Evolutionary conservation across 345 rosid species (phyloP).

Genomic region (Raphanus raphanistrum): DNA sequence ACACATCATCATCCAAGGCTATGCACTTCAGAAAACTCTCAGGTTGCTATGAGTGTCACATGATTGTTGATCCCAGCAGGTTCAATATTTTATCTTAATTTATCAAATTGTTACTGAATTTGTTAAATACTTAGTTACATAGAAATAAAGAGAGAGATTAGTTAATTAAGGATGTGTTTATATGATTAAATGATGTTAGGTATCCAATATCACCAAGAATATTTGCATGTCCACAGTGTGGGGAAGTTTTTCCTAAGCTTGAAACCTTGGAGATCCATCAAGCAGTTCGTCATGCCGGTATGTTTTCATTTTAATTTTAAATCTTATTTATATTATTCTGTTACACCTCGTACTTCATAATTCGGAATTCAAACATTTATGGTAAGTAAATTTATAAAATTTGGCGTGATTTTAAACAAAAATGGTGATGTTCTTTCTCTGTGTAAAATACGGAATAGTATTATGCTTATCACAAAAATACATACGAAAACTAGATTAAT

Average conservation of each 20-base stretch:
- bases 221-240: slow-evolving; percentile 67
- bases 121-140: neutral
- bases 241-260: slow-evolving; percentile 72
- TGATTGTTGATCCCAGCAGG: slow-evolving; percentile 43
- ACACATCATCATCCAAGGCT: slow-evolving; percentile 38
- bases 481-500: too few species aligned
- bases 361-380: neutral
- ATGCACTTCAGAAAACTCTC: slow-evolving; percentile 42
- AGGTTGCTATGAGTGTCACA: slow-evolving; percentile 42
- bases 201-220: slow-evolving; percentile 60
- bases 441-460: neutral
- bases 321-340: neutral
- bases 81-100: neutral
- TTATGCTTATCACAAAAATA: too few species aligned
- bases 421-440: neutral
- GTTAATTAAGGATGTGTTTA: neutral
- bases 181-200: slow-evolving; percentile 37
- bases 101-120: neutral
- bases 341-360: neutral
- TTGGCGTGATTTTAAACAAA: neutral
- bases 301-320: neutral
- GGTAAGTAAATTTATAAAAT: neutral
- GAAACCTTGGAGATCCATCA: slow-evolving; percentile 85
- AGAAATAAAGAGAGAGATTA: neutral
- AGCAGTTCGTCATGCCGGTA: slow-evolving; percentile 85